phyloP scores from a whole-genome alignment of 768 basidiomycete genomes.

The Auriscalpium microsporum region DNA sequence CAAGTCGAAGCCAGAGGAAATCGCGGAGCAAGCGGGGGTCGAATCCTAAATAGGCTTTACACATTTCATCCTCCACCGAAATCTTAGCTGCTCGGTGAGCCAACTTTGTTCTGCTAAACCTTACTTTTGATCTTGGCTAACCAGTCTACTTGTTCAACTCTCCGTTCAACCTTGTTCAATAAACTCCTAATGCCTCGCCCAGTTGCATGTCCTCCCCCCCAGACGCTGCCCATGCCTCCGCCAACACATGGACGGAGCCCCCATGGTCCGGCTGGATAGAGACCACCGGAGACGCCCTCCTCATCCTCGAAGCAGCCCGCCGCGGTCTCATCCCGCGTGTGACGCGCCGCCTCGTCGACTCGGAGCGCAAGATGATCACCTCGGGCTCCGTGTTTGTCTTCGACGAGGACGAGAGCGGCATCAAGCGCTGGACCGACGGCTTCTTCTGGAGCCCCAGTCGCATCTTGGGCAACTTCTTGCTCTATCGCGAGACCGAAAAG shows the following conservation, averaged over 20 bases:
- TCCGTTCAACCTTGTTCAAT: not conserved
- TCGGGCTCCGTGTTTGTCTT: constrained; percentile 95
- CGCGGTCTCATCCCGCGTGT: constrained; percentile 87
- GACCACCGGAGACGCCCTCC: constrained; percentile 89
- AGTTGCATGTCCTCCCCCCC: constrained; percentile 13
- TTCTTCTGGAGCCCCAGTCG: constrained; percentile 91
- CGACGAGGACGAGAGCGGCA: constrained; percentile 94
- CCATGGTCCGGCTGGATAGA: constrained; percentile 95
- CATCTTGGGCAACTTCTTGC: constrained; percentile 89
- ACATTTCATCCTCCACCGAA: constrained; percentile 18
- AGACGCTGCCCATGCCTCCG: constrained; percentile 14
- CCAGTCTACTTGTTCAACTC: constrained; percentile 8
- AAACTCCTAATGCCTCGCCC: constrained; percentile 3
- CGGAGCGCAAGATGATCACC: constrained; percentile 88
- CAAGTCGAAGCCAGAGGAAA: not conserved
- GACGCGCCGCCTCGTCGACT: constrained; percentile 84
- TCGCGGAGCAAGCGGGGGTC: constrained; percentile 17
- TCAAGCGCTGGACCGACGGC: constrained; percentile 98
- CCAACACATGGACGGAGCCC: constrained; percentile 69
- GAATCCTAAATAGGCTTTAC: constrained; percentile 19
- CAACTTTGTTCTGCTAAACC: constrained; percentile 17
- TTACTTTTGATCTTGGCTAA: constrained; percentile 18
- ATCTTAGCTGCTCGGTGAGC: constrained; percentile 20
- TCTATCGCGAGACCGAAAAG: constrained; percentile 93
- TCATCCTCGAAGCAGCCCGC: constrained; percentile 91